phyloP scores from a whole-genome alignment of 164 flowering plant genomes.

The Nelumbo lutea region DNA sequence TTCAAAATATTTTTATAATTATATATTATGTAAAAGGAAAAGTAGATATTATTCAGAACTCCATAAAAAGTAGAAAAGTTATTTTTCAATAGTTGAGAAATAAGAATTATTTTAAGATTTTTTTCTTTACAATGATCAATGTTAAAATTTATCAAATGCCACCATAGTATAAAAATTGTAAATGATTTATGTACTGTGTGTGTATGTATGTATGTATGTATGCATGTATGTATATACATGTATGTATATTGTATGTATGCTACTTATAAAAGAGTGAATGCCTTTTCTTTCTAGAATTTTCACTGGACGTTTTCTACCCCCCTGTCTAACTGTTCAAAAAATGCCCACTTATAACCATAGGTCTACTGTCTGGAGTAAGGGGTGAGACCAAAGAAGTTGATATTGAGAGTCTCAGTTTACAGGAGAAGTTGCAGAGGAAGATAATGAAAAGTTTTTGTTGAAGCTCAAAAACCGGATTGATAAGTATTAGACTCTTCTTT shows the following conservation, averaged over 20 bases:
- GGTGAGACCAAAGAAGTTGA: too few relatives aligned
- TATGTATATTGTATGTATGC: not conserved
- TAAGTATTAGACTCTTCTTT: too few relatives aligned
- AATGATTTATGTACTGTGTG: not conserved
- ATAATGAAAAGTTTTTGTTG: too few relatives aligned
- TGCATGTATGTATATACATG: not conserved
- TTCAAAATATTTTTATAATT: not conserved
- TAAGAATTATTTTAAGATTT: too few relatives aligned
- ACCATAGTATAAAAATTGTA: not conserved
- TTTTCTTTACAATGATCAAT: not conserved
- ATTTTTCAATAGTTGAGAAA: too few relatives aligned
- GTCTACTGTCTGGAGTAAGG: too few relatives aligned
- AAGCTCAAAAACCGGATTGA: too few relatives aligned
- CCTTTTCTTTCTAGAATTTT: too few relatives aligned
- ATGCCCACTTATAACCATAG: too few relatives aligned
- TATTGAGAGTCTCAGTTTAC: too few relatives aligned
- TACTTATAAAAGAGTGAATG: too few relatives aligned
- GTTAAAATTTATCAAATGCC: not conserved
- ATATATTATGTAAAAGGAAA: not conserved
- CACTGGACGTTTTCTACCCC: not conserved
- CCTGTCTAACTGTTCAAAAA: not conserved
- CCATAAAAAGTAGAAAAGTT: not conserved
- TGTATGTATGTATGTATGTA: not conserved
- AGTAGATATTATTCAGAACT: not conserved
- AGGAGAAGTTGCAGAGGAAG: too few relatives aligned